Conservation (phyloP, 2,329 filamentous ascomycete species). For the Fusarium sp. region DNA sequence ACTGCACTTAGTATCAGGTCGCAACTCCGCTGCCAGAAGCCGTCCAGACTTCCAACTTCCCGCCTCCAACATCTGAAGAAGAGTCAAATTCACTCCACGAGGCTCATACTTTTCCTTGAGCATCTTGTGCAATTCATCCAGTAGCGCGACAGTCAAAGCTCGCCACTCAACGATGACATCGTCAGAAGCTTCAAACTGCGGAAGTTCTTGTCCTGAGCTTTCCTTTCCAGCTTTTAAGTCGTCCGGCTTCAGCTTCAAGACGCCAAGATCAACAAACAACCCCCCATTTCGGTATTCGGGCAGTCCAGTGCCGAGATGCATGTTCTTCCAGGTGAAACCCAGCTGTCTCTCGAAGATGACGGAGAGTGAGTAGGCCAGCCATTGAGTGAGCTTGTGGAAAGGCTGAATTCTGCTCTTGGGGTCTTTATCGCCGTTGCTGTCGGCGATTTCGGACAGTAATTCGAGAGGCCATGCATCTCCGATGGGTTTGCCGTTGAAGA, state of each 20-base stretch:
- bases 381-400: constrained; percentile 74
- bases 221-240: constrained; percentile 53
- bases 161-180: constrained; percentile 71
- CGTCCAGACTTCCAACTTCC: constrained; percentile 74
- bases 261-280: constrained; percentile 69
- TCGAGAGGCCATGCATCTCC: constrained; percentile 62
- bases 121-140: constrained; percentile 59
- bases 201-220: constrained; percentile 55
- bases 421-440: background rate
- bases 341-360: constrained; percentile 68
- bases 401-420: constrained; percentile 54
- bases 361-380: constrained; percentile 78
- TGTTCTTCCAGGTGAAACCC: constrained; percentile 60
- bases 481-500: constrained; percentile 53
- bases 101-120: constrained; percentile 44
- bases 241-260: constrained; percentile 60
- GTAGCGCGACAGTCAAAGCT: constrained; percentile 65
- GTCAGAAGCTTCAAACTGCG: constrained; percentile 62
- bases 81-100: constrained; percentile 44
- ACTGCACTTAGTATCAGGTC: constrained; percentile 83
- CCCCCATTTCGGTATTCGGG: constrained; percentile 80
- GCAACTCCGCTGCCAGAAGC: constrained; percentile 80
- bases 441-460: constrained; percentile 23
- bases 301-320: constrained; percentile 70
- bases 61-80: constrained; percentile 63